These are phyloP conservation scores for Sporobolomyces phaffii DNA, from an alignment of 768 basidiomycete species.

Conservation along the genomic window DNA sequence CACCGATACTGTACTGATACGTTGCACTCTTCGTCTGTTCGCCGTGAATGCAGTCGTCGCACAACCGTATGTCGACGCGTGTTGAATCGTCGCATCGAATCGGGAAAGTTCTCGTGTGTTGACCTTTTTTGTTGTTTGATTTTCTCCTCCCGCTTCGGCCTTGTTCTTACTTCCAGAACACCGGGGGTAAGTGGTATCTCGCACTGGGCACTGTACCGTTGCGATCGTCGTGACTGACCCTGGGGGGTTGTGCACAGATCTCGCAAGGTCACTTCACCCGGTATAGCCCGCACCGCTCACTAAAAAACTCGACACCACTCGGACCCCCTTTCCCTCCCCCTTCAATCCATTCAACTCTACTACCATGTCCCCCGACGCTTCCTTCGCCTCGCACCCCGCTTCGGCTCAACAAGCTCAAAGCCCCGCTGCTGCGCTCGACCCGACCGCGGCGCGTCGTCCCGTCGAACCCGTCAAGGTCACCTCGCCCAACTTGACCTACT, in stretches of 20 bases:
- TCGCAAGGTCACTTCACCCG: conserved; percentile 32
- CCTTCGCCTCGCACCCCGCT: neutral
- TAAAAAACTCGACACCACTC: conserved; percentile 7
- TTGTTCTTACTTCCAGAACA: conserved; percentile 4
- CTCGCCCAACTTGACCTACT: conserved; percentile 72
- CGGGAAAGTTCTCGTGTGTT: neutral
- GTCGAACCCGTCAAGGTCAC: conserved; percentile 66
- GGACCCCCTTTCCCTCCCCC: neutral
- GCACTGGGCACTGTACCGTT: too few relatives aligned
- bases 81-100: neutral
- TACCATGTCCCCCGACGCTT: conserved; percentile 29
- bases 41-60: conserved; percentile 7
- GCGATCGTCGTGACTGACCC: too few relatives aligned
- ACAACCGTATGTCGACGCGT: conserved; percentile 1
- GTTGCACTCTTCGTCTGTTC: neutral
- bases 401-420: neutral
- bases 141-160: neutral
- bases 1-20: neutral
- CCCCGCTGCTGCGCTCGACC: conserved; percentile 54
- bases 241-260: too few relatives aligned
- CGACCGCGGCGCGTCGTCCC: conserved; percentile 73
- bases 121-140: neutral
- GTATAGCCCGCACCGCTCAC: conserved; percentile 2
- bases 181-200: neutral
- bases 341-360: too few relatives aligned